Base-by-base conservation (phyloP, 2,329 filamentous ascomycete genomes). In the Apiospora aurea region DNA sequence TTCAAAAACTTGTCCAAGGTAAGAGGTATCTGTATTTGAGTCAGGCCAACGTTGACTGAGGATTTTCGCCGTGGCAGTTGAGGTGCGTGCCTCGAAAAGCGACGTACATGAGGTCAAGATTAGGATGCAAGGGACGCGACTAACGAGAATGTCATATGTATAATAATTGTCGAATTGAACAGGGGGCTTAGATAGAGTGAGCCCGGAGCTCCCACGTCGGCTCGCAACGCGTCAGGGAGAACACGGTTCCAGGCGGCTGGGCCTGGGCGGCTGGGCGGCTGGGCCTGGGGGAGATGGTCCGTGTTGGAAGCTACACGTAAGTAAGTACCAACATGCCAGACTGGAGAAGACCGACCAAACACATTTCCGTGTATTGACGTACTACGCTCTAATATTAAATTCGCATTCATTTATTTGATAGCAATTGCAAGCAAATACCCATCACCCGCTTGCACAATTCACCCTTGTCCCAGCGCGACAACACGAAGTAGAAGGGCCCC, bases 391-490 rank as follows among this genome's bases (percentile, higher is more conserved):
- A 41, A 38, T 64, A 41, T 24, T 64, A 64, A n/a, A 24, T 41
- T 64, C 57, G 57, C 57, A 64, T 64, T n/a, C 57, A 41, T 41
- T 64, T 8, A 41, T 64, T 61, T 64, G 57, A 64, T 64, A 61
- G 10, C 57, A 41, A 14, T 64, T n/a, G 7, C 10, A 21, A 34
- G 16, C 53, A 34, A 34, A 38, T 61, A 61, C 18, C 57, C 26
- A 38, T 34, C 34, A n/a, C 34, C 18, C 10, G 21, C n/a, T 13
- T 41, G 57, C 41, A 69, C 44, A 24, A 49, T 5, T 5, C 3
- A 49, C 4, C 18, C 18, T 13, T n/a, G 34, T 18, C 41, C 4
- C 44, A 49, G n/a, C 41, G 66, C 66, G 11, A 34, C 21, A 46
- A 49, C 14, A 44, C 61, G 16, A 34, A 29, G 24, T 34, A 69